Evolutionary conservation across 1,284 basidiomycete species (phyloP), one percentile per base, ranked within the genome.

Genomic region (Bondarzewia mesenterica): DNA sequence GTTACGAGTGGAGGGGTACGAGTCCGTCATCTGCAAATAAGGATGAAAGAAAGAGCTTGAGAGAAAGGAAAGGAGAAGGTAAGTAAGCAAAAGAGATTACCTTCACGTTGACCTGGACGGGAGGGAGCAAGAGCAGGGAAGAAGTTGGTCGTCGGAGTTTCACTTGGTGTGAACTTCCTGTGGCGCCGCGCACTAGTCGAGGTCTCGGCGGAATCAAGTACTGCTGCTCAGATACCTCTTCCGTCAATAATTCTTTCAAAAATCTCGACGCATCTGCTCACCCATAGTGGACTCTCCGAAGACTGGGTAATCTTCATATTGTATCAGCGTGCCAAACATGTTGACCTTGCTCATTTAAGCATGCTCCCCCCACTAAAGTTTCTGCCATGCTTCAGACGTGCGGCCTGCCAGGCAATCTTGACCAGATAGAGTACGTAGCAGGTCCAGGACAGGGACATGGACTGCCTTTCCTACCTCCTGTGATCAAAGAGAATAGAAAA

Each of bases 1-100:
- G 57, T 77, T 78, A 63, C 74, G 77, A 58, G 78, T 77, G 54
- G 81, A 84, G 59, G 71, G 58, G 66, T 82, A 87, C 39, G 82
- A 80, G 66, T 85, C 82, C 52, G 85, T 64, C 85, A 88, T 88
- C 76, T 80, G 57, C 55, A 52, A 54, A 40, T 52, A 48, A 58
- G 51, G 53, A 57, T n/a, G 54, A 53, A 51, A 50, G 56, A 55
- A 57, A 59, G 48, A 50, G 54, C 48, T 51, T 48, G 47, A 44
- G 47, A 50, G 52, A 47, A 54, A 49, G 50, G 60, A 51, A 55
- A 58, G 61, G 60, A 60, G 50, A 50, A 52, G 55, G 44, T 47
- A 44, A 44, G 59, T 58, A 60, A 58, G 48, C 54, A 55, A 57
- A 60, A 56, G 60, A 61, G 56, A 56, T 54, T 59, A 70, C 66